Evolutionary conservation across 352 stramenopile genomes (phyloP).

Genomic region (Pythium aquatile): DNA sequence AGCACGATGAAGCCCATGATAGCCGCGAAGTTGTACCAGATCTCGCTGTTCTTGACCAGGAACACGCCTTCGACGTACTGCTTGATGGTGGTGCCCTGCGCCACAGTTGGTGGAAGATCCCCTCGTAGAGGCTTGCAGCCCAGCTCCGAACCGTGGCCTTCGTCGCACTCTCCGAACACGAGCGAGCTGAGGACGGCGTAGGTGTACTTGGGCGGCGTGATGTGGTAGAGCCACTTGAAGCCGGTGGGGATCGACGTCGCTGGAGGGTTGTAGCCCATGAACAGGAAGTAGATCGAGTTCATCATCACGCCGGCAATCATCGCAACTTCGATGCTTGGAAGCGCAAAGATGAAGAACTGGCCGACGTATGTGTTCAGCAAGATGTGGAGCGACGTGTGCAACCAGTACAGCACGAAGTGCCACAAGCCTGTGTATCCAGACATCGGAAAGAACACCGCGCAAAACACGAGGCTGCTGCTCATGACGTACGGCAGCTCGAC

Average conservation of each 20-base stretch:
- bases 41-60: conserved; percentile 29
- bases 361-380: conserved; percentile 33
- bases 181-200: conserved; percentile 21
- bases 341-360: conserved; percentile 25
- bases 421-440: conserved; percentile 31
- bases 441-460: conserved; percentile 33
- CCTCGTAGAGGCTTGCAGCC: conserved; percentile 19
- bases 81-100: conserved; percentile 22
- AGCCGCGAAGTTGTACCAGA: conserved; percentile 25
- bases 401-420: conserved; percentile 29
- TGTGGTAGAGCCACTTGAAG: conserved; percentile 63
- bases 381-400: conserved; percentile 26
- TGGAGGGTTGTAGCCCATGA: conserved; percentile 76
- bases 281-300: conserved; percentile 72
- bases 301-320: conserved; percentile 32
- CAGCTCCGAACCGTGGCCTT: conserved; percentile 6
- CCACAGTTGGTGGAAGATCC: conserved; percentile 16
- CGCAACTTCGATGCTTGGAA: conserved; percentile 33
- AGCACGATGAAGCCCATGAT: conserved; percentile 29
- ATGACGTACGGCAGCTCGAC: conserved; percentile 55
- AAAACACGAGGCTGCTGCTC: conserved; percentile 28
- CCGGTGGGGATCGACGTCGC: conserved; percentile 41
- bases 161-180: conserved; percentile 28
- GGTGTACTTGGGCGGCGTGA: conserved; percentile 34
- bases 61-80: conserved; percentile 32